A percentile compares a stretch with the other conserved stretches of the same genome.
Evolutionary conservation across 1,284 basidiomycete species (phyloP).

Genomic region (Marasmius oreades): DNA sequence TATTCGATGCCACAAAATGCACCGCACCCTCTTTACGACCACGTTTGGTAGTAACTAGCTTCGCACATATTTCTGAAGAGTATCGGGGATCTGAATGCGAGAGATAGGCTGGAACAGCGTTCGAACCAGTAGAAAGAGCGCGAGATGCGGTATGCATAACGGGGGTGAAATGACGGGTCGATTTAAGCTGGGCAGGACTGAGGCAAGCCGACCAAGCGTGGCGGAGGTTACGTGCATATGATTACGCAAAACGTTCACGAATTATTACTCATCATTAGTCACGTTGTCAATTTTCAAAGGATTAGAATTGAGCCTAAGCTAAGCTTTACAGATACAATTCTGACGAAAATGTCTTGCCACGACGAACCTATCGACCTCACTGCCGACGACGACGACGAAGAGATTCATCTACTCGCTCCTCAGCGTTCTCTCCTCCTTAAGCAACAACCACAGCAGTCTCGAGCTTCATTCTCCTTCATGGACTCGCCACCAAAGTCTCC

Average conservation of each 20-base stretch:
- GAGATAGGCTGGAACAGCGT: neutral
- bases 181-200: no score
- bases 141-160: neutral
- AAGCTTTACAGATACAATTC: neutral
- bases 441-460: constrained; percentile 6
- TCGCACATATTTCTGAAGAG: constrained; percentile 56
- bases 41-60: constrained; percentile 50
- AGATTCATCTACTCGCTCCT: constrained; percentile 23
- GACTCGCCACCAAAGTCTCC: constrained; percentile 6
- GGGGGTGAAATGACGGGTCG: no score
- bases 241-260: no score
- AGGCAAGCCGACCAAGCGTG: neutral
- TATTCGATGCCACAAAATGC: neutral
- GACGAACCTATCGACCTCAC: constrained; percentile 57
- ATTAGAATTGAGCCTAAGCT: neutral
- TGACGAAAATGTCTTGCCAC: neutral
- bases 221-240: no score
- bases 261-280: neutral
- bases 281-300: neutral
- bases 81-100: neutral
- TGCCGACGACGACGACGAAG: constrained; percentile 50
- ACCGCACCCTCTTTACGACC: constrained; percentile 60
- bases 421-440: constrained; percentile 28
- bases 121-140: neutral
- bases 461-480: constrained; percentile 10